Base-by-base conservation (phyloP, 768 basidiomycete species). In the Hygrocybe coccinea region DNA sequence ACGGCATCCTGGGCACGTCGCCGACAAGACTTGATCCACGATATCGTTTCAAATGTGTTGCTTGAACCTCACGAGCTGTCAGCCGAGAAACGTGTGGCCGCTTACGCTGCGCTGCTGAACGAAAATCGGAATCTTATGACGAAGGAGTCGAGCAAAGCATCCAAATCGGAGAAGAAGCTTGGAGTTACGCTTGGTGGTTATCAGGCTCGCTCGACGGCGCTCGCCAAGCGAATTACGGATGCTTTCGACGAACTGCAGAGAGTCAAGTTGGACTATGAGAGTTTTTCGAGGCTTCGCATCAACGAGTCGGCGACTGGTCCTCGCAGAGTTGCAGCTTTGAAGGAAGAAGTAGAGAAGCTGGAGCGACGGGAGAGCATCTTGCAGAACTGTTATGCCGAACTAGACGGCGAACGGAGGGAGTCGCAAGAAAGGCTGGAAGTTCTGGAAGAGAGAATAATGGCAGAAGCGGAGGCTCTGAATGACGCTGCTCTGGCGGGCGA, bases 151-250 rank as follows among this genome's bases (percentile, higher is more conserved):
- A 80, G 77, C 52, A 91, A 88, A 67, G 87, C 89, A 0, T 69
- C 80, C 19, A 98, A 97, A 75, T 66, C 78, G 5, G 95, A 97
- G 77, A 97, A 94, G 81, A 95, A 93, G 69, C 81, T 98, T 9
- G 80, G 77, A 8, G 83, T 93, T 55, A 81, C 82, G 12, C 81
- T 98, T 2, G 94, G 94, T n/a, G 97, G 97, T 8, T 98, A 98
- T 68, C 83, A 90, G 65, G 79, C 80, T 37, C 83, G 95, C 9
- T 84, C 84, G 25, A 78, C 78, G 64, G 80, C 81, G 38, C 76
- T 94, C 2, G 69, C 78, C 14, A 83, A 81, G 67, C 83, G 85
- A 1, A 66, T 91, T 44, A 75, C 73, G 2, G 81, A 83, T 25
- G 81, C 84, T 1, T 91, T 91, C 67, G 82, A 81, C 34, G 87